phyloP scores from a whole-genome alignment of 352 stramenopile genomes.

The Phytophthora lateralis region DNA sequence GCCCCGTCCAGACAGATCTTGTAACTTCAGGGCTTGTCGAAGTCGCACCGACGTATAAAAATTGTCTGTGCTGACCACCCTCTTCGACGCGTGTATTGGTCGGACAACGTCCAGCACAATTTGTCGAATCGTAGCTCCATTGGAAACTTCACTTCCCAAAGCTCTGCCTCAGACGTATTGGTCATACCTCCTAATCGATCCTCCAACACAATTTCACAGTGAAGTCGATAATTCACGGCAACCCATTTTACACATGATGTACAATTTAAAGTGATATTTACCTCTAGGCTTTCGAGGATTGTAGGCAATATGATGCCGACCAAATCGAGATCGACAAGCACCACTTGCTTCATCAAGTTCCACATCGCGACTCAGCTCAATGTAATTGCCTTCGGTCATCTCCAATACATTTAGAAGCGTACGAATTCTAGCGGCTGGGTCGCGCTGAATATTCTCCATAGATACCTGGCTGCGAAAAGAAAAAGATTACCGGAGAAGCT shows the following conservation, averaged over 20 bases:
- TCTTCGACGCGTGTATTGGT: conserved; percentile 19
- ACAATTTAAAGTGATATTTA: conserved; percentile 44
- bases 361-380: conserved; percentile 27
- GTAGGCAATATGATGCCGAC: conserved; percentile 30
- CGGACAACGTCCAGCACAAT: conserved; percentile 30
- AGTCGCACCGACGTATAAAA: conserved; percentile 43
- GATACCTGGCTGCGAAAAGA: conserved; percentile 9
- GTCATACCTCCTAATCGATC: conserved; percentile 23
- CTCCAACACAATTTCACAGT: no score
- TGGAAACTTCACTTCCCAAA: neutral
- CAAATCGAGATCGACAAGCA: conserved; percentile 28
- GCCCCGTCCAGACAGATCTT: conserved; percentile 24
- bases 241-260: conserved; percentile 38
- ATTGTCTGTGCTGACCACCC: conserved; percentile 38
- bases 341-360: conserved; percentile 36
- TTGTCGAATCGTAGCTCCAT: conserved; percentile 12
- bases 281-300: conserved; percentile 36
- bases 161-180: neutral
- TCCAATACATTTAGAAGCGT: conserved; percentile 35
- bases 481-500: conserved; percentile 18
- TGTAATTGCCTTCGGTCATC: conserved; percentile 19
- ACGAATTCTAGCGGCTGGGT: conserved; percentile 21
- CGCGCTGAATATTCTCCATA: conserved; percentile 1
- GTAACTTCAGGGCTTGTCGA: conserved; percentile 22
- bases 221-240: no score